Percentiles rank a stretch among this genome's conserved stretches.
Conservation (phyloP, 441 rosid genomes). For the Euphorbia corollata region DNA sequence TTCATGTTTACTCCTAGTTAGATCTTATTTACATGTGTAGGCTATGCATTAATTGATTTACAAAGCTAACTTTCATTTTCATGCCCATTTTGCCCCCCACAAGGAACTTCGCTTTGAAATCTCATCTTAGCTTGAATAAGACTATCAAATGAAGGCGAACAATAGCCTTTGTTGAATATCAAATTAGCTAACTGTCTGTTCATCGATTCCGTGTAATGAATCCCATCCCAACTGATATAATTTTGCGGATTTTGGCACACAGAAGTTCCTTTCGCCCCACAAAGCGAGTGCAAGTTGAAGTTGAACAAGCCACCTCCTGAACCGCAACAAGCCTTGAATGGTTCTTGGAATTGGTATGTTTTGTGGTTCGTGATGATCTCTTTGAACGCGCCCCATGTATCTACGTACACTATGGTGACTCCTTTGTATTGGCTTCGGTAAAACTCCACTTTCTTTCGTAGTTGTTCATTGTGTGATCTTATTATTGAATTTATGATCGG, state of each 20-base stretch:
- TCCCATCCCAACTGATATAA: slow-evolving; percentile 39
- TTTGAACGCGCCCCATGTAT: slow-evolving; percentile 35
- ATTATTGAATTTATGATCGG: slow-evolving; percentile 22
- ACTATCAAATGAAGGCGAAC: slow-evolving; percentile 27
- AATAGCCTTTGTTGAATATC: slow-evolving; percentile 30
- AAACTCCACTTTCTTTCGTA: slow-evolving; percentile 22
- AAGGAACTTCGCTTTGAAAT: background rate
- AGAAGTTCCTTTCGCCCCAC: slow-evolving; percentile 30
- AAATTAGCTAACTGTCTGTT: slow-evolving; percentile 19
- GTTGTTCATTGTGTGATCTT: slow-evolving; percentile 32
- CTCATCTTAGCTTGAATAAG: slow-evolving; percentile 19
- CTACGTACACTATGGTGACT: slow-evolving; percentile 28
- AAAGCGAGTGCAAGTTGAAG: slow-evolving; percentile 28
- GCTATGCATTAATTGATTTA: background rate
- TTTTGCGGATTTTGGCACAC: slow-evolving; percentile 22
- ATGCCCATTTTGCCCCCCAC: background rate
- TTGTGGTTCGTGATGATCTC: slow-evolving; percentile 21
- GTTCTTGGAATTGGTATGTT: slow-evolving; percentile 28
- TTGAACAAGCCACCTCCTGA: slow-evolving; percentile 29
- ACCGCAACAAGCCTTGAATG: slow-evolving; percentile 44
- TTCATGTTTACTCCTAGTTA: too few species aligned
- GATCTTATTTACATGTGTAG: too few species aligned
- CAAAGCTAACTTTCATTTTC: background rate
- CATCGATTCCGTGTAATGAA: slow-evolving; percentile 44
- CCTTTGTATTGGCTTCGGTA: slow-evolving; percentile 9